These are phyloP conservation scores for Gloeophyllum trabeum DNA, from an alignment of 768 basidiomycete genomes.

Conservation along the genomic window DNA sequence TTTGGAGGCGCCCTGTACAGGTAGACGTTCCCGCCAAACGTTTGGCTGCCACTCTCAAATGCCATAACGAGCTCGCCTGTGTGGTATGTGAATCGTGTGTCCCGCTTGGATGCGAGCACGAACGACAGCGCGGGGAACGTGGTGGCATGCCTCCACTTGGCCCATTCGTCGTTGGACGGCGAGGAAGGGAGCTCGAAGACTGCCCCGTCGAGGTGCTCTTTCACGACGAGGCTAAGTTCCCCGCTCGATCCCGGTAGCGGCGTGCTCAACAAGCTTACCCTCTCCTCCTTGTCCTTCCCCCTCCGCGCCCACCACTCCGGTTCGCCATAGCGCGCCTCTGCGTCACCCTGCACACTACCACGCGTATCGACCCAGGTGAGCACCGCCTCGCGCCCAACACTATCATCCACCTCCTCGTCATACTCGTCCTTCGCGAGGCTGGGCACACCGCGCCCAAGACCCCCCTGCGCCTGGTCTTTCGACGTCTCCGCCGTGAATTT, in stretches of 20 bases:
- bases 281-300: conserved; percentile 22
- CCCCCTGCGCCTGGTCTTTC: conserved; percentile 47
- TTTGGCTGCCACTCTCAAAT: conserved; percentile 67
- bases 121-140: conserved; percentile 89
- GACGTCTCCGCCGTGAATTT: conserved; percentile 68
- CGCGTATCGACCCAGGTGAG: conserved; percentile 57
- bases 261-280: conserved; percentile 52
- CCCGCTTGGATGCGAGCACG: conserved; percentile 87
- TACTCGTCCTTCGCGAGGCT: conserved; percentile 82
- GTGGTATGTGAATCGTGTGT: conserved; percentile 83
- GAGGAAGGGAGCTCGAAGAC: conserved; percentile 11
- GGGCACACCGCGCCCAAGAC: conserved; percentile 59
- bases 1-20: conserved; percentile 52
- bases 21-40: conserved; percentile 75
- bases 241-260: conserved; percentile 52
- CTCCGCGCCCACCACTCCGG: too few relatives aligned
- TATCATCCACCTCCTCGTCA: conserved; percentile 80
- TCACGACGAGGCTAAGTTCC: conserved; percentile 44
- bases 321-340: too few relatives aligned
- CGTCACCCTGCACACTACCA: conserved; percentile 35
- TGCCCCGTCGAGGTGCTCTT: conserved; percentile 36
- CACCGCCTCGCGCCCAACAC: conserved; percentile 52
- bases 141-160: conserved; percentile 48
- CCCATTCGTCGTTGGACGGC: conserved; percentile 11
- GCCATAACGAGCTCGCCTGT: conserved; percentile 50